These are phyloP conservation scores for Vigna unguiculata DNA, from an alignment of 306 rosid species.

Conservation along the genomic window DNA sequence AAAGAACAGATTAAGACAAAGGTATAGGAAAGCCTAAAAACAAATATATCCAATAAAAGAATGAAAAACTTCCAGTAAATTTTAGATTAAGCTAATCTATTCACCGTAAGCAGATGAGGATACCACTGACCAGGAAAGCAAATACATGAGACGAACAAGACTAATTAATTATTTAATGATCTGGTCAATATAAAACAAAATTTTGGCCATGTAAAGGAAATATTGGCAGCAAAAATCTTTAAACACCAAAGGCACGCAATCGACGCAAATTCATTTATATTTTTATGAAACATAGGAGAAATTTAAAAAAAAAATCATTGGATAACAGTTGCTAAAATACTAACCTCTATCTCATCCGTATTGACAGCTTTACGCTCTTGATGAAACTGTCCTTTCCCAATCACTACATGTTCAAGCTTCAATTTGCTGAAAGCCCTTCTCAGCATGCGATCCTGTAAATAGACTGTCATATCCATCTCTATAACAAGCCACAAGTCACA, in stretches of 20 bases:
- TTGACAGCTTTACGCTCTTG: conserved; percentile 60
- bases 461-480: conserved; percentile 31
- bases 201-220: neutral
- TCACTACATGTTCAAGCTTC: conserved; percentile 96
- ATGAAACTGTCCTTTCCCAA: conserved; percentile 92
- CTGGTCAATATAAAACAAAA: neutral
- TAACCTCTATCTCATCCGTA: conserved; percentile 60
- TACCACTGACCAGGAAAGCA: neutral
- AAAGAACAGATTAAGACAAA: conserved; percentile 26
- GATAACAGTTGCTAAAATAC: conserved; percentile 35
- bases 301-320: neutral
- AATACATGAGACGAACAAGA: conserved; percentile 2
- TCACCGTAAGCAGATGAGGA: neutral
- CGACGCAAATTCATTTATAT: neutral
- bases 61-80: conserved; percentile 8
- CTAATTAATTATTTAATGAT: neutral
- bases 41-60: neutral
- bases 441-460: conserved; percentile 86
- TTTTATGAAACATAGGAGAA: neutral
- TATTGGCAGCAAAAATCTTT: neutral
- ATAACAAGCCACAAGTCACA: conserved; percentile 1
- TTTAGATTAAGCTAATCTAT: neutral
- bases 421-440: conserved; percentile 96
- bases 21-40: neutral
- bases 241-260: neutral